These are phyloP conservation scores for Sisymbrium altissimum DNA, from an alignment of 345 rosid species.

Conservation along the genomic window DNA sequence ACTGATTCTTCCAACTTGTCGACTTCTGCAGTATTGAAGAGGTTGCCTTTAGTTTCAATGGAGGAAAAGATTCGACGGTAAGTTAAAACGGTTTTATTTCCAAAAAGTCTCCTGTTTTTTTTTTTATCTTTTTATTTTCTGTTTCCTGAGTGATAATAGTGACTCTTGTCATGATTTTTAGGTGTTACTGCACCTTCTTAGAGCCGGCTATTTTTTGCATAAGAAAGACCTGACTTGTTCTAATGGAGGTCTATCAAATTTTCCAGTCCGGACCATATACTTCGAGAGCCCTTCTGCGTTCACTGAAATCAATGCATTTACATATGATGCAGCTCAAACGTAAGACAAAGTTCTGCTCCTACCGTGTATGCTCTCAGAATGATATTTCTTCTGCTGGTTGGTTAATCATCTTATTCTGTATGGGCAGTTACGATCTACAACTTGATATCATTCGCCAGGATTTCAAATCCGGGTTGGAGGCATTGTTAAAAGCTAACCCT, in stretches of 20 bases:
- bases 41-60: slow-evolving; percentile 97
- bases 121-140: neutral
- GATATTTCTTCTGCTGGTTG: neutral
- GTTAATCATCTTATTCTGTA: slow-evolving; percentile 13
- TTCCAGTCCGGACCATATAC: slow-evolving; percentile 88
- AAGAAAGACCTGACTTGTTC: slow-evolving; percentile 50
- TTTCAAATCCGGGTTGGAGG: slow-evolving; percentile 97
- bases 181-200: slow-evolving; percentile 91
- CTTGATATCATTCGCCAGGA: slow-evolving; percentile 78
- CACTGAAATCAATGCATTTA: slow-evolving; percentile 85
- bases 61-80: slow-evolving; percentile 98
- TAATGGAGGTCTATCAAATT: slow-evolving; percentile 55
- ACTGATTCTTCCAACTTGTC: slow-evolving; percentile 25
- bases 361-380: neutral
- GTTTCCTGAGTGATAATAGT: slow-evolving; percentile 20
- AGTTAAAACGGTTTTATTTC: slow-evolving; percentile 31
- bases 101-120: slow-evolving; percentile 12
- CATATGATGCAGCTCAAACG: slow-evolving; percentile 77
- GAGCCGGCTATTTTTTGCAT: slow-evolving; percentile 87
- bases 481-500: slow-evolving; percentile 69
- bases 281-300: slow-evolving; percentile 86
- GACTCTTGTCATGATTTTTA: slow-evolving; percentile 39
- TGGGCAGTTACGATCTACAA: slow-evolving; percentile 72
- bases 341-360: slow-evolving; percentile 28
- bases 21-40: slow-evolving; percentile 66